phyloP scores from a whole-genome alignment of 495 filamentous ascomycete species.

The Hypoxylon trugodes region DNA sequence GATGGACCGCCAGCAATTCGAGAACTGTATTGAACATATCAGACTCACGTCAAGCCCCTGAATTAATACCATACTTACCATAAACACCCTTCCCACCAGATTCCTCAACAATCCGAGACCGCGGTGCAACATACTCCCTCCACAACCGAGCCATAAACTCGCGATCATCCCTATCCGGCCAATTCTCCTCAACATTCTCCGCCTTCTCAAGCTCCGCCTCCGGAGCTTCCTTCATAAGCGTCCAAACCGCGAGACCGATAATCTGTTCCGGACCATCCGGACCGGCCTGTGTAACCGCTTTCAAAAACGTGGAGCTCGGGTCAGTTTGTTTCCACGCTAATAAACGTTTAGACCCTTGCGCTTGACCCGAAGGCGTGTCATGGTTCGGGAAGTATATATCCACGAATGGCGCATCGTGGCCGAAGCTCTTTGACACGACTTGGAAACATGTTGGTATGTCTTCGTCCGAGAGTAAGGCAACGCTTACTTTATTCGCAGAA shows the following conservation, averaged over 20 bases:
- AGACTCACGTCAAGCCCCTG: not conserved
- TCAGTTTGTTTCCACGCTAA: constrained; percentile 22
- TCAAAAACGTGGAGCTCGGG: constrained; percentile 19
- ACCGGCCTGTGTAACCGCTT: constrained; percentile 13
- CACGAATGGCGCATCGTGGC: constrained; percentile 38
- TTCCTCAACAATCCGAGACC: constrained; percentile 18
- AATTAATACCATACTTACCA: constrained; percentile 10
- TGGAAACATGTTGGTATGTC: constrained; percentile 36
- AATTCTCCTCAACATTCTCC: constrained; percentile 34
- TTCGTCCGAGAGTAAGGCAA: constrained; percentile 17
- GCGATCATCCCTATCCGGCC: constrained; percentile 35
- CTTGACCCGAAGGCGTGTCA: constrained; percentile 25
- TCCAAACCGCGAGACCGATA: constrained; percentile 40
- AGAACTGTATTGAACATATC: constrained; percentile 42
- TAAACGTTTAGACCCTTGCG: constrained; percentile 31
- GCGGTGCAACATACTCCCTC: constrained; percentile 34
- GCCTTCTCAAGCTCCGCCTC: constrained; percentile 24
- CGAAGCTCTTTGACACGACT: constrained; percentile 36
- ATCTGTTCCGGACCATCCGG: constrained; percentile 13
- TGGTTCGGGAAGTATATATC: constrained; percentile 37
- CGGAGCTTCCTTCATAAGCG: constrained; percentile 30
- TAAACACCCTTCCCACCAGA: constrained; percentile 24
- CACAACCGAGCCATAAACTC: constrained; percentile 37
- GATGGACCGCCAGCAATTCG: constrained; percentile 59
- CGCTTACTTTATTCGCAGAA: not conserved